phyloP scores from a whole-genome alignment of 2,329 filamentous ascomycete genomes.

The Cercospora citrullina region DNA sequence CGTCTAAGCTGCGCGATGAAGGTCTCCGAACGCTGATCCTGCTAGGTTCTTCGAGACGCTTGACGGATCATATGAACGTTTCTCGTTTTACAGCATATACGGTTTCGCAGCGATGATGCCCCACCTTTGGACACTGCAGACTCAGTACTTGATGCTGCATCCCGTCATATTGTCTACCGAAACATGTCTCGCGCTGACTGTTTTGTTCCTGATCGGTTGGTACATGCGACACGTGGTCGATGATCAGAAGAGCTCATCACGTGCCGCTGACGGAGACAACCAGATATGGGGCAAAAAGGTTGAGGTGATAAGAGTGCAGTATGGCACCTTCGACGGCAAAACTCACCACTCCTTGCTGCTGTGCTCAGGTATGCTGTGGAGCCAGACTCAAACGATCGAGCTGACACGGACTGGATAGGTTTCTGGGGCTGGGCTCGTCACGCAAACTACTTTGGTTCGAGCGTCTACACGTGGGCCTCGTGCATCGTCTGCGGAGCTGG shows the following conservation, averaged over 20 bases:
- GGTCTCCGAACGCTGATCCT: background rate
- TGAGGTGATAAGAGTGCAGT: background rate
- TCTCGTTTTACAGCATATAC: background rate
- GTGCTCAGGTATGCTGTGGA: background rate
- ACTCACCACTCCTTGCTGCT: background rate
- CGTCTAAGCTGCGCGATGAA: background rate
- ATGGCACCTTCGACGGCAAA: background rate
- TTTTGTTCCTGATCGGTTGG: background rate
- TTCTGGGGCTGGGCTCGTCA: background rate
- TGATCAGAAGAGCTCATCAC: background rate
- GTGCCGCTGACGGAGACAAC: background rate
- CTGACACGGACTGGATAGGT: background rate
- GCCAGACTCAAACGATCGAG: background rate
- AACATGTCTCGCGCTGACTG: background rate
- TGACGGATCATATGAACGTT: background rate
- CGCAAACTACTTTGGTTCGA: background rate
- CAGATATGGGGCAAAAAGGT: background rate
- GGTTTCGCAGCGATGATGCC: constrained; percentile 2
- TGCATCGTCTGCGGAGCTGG: background rate
- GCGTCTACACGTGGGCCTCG: background rate
- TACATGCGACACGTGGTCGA: background rate
- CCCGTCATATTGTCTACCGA: background rate
- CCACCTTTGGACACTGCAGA: background rate
- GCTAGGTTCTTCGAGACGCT: constrained; percentile 1
- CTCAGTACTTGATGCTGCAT: background rate